Evolutionary conservation across 345 rosid genomes (phyloP).

Genomic region (Boechera divaricarpa): DNA sequence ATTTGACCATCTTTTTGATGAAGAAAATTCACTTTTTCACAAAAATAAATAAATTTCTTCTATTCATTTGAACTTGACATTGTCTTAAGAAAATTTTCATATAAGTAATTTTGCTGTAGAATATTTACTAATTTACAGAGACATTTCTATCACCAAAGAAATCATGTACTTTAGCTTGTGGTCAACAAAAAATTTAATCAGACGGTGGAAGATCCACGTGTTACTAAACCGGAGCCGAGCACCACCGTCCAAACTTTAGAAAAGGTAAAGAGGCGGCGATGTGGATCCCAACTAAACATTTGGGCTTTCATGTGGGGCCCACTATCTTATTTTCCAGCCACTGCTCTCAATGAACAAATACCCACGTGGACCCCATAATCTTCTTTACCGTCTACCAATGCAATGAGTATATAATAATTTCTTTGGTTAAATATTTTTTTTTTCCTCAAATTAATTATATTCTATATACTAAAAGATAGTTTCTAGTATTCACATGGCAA

Average conservation of each 20-base stretch:
- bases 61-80: background rate
- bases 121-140: no score
- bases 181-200: conserved; percentile 16
- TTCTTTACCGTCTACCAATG: conserved; percentile 21
- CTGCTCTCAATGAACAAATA: conserved; percentile 1
- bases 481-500: no score
- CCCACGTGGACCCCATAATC: conserved; percentile 35
- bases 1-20: background rate
- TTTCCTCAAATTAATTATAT: background rate
- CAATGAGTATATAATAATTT: conserved; percentile 40
- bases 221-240: conserved; percentile 5
- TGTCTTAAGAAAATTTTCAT: background rate
- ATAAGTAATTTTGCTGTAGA: no score
- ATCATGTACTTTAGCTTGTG: background rate
- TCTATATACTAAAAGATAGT: no score
- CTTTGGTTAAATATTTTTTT: background rate
- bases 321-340: conserved; percentile 34
- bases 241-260: conserved; percentile 39
- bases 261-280: conserved; percentile 39
- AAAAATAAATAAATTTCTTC: background rate
- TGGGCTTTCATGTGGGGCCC: conserved; percentile 43
- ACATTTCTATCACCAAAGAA: background rate
- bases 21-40: background rate
- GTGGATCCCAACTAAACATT: conserved; percentile 37
- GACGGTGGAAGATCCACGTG: conserved; percentile 41